Evolutionary conservation across 345 rosid genomes (phyloP), one percentile per base, ranked within the genome.

Genomic region (Pseudoturritis turrita): DNA sequence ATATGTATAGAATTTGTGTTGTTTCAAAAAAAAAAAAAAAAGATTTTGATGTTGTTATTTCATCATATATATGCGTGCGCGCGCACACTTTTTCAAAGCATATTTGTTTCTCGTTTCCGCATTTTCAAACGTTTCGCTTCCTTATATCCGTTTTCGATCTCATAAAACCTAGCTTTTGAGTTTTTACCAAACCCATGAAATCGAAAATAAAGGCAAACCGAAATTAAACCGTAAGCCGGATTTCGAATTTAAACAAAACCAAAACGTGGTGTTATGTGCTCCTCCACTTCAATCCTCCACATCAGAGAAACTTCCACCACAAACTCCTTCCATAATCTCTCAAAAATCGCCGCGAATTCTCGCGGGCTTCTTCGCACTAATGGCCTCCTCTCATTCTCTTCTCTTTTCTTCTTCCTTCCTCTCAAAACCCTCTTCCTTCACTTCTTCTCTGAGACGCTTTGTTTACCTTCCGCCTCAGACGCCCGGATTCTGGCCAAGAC

Each of bases 341-440:
- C 17, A 15, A 65, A 49, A 72, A 8, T 52, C 76, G 47, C 44
- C 4, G 55, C 56, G 63, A 56, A 31, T 46, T 22, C 55, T 33
- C 41, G 21, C 70, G 56, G 53, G 40, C n/a, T 19, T 43, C 29
- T 29, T 62, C 50, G 12, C 22, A 43, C 22, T 15, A 69, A 84
- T 89, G 93, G 87, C 85, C 18, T 31, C 84, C 6, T 71, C 80
- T 51, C 80, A 65, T 21, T 60, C 84, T 57, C 86, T 85, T 56
- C 54, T 77, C 77, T 72, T 74, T 23, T 63, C 86, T 25, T 51
- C 83, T 55, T 80, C 80, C 40, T 62, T 76, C 73, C 74, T 79
- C 66, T 61, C 75, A 11, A 83, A 62, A 65, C 82, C 84, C 72
- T 59, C 83, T 35, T 77, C 74, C 2, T 71, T 58, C 70, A 75